A percentile compares a stretch with the other conserved stretches of the same genome.
These are phyloP conservation scores for Fusarium sp. DNA, from an alignment of 2,329 filamentous ascomycete genomes.

Conservation along the genomic window DNA sequence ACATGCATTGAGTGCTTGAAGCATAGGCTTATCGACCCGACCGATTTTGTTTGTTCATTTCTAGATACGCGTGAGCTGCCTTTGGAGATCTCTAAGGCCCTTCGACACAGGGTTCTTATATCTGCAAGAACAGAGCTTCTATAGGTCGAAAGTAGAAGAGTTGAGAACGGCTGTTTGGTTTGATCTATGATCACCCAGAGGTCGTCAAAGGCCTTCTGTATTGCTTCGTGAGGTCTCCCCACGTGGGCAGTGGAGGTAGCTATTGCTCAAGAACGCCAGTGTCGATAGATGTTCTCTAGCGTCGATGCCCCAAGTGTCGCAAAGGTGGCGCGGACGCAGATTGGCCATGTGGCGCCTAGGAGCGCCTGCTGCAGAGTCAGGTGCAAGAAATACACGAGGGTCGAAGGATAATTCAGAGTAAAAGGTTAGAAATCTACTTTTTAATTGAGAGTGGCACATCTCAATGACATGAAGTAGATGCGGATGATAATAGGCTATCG, in stretches of 20 bases:
- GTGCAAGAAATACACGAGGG: too few species aligned
- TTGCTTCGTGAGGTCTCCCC: fast-evolving
- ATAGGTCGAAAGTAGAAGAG: too few species aligned
- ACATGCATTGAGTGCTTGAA: background rate
- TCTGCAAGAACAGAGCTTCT: fast-evolving
- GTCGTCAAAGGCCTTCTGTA: background rate
- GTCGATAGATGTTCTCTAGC: background rate
- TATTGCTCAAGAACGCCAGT: background rate
- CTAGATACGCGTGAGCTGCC: fast-evolving
- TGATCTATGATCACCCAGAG: background rate
- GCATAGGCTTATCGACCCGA: background rate
- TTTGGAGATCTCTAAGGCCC: fast-evolving
- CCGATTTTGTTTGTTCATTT: background rate
- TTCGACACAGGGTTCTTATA: fast-evolving
- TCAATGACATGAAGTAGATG: too few species aligned
- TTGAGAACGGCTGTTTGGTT: background rate
- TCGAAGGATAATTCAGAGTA: too few species aligned
- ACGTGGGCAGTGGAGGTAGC: too few species aligned
- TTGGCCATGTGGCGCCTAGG: too few species aligned
- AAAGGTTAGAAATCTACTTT: too few species aligned
- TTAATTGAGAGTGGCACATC: too few species aligned
- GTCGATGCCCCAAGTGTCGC: background rate
- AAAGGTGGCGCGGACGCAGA: background rate
- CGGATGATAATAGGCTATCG: too few species aligned
- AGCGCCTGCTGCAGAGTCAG: too few species aligned